Conservation (phyloP, 768 basidiomycete species). For the Favolaschia claudopus region DNA sequence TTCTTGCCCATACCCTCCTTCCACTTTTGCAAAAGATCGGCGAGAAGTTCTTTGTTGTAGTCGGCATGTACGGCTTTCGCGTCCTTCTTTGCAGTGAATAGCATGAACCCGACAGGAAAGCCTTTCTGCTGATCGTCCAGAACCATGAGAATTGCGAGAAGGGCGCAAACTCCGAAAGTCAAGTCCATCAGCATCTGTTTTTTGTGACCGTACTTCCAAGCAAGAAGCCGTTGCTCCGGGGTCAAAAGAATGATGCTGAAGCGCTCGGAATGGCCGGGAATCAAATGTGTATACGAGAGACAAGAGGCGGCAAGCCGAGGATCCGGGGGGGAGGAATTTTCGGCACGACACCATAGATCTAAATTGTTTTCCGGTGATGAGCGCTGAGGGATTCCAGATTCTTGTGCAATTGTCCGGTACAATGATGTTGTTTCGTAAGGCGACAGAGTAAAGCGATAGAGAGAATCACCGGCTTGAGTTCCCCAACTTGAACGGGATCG, state of each 20-base stretch:
- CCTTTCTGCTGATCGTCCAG: slow-evolving; percentile 37
- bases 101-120: slow-evolving; percentile 38
- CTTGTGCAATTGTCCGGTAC: too few relatives aligned
- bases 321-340: too few relatives aligned
- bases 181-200: slow-evolving; percentile 31
- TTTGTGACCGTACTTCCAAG: slow-evolving; percentile 36
- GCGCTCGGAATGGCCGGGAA: background rate
- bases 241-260: background rate
- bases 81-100: slow-evolving; percentile 30
- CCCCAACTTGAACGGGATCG: too few relatives aligned
- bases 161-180: slow-evolving; percentile 33
- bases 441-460: too few relatives aligned
- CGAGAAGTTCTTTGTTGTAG: slow-evolving; percentile 31
- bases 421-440: too few relatives aligned
- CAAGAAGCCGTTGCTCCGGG: slow-evolving; percentile 18
- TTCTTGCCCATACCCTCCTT: slow-evolving; percentile 25
- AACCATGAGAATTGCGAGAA: slow-evolving; percentile 43
- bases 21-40: slow-evolving; percentile 26
- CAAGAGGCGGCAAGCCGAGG: too few relatives aligned
- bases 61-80: slow-evolving; percentile 33
- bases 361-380: too few relatives aligned
- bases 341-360: too few relatives aligned
- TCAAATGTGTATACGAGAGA: background rate
- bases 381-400: too few relatives aligned
- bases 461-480: too few relatives aligned